Conservation (phyloP, 352 stramenopile genomes). For the Halophytophthora polymorphica region DNA sequence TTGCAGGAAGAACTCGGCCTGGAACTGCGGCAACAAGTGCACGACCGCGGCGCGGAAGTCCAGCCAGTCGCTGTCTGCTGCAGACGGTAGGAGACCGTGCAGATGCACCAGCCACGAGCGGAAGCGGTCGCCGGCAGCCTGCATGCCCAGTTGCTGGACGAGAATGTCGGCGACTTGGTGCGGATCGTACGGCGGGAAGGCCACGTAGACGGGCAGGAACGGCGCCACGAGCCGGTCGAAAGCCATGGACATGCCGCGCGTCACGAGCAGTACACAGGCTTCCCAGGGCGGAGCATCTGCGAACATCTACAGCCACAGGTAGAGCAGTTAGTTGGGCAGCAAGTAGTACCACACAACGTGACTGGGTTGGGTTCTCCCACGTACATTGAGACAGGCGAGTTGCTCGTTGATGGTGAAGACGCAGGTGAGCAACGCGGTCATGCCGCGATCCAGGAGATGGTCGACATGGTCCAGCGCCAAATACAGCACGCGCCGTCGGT, state of each 20-base stretch:
- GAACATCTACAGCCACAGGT: slow-evolving; percentile 42
- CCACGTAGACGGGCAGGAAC: slow-evolving; percentile 51
- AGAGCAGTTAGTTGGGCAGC: neutral
- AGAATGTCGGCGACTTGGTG: slow-evolving; percentile 63
- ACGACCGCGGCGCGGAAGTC: slow-evolving; percentile 56
- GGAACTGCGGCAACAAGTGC: slow-evolving; percentile 54
- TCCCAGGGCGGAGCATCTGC: slow-evolving; percentile 42
- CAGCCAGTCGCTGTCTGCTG: slow-evolving; percentile 60
- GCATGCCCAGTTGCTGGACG: slow-evolving; percentile 45
- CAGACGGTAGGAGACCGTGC: slow-evolving; percentile 34
- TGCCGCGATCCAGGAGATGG: slow-evolving; percentile 52
- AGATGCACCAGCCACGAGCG: slow-evolving; percentile 56
- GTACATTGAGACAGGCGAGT: slow-evolving; percentile 53
- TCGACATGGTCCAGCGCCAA: slow-evolving; percentile 70
- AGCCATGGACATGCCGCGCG: slow-evolving; percentile 59
- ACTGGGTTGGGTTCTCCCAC: slow-evolving; percentile 2
- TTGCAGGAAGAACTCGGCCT: slow-evolving; percentile 9
- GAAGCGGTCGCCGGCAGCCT: slow-evolving; percentile 36
- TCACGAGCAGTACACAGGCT: slow-evolving; percentile 59
- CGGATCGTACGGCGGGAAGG: slow-evolving; percentile 56
- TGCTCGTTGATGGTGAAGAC: slow-evolving; percentile 72
- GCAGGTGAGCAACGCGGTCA: slow-evolving; percentile 56
- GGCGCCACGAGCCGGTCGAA: slow-evolving; percentile 55
- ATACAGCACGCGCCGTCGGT: slow-evolving; percentile 37
- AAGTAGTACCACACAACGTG: neutral